Percentiles rank a stretch among this genome's conserved stretches.
phyloP scores from a whole-genome alignment of 2,329 filamentous ascomycete species.

The Trichoderma aggressivum region DNA sequence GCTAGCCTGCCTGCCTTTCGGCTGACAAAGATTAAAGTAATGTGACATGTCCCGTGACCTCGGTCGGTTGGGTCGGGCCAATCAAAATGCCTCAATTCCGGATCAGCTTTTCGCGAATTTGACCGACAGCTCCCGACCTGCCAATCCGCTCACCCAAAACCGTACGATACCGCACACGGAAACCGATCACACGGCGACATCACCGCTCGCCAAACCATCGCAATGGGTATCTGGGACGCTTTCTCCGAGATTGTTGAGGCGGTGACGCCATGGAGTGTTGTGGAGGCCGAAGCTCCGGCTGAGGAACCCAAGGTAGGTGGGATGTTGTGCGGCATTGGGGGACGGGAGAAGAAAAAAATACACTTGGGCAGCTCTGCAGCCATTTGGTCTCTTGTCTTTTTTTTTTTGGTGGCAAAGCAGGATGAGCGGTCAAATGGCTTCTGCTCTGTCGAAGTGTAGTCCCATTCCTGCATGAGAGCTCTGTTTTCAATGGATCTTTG shows the following conservation, averaged over 20 bases:
- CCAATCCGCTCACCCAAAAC: constrained; percentile 31
- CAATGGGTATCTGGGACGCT: constrained; percentile 66
- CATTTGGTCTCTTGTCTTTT: background rate
- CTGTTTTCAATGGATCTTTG: background rate
- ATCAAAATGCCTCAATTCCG: constrained; percentile 50
- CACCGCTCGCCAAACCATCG: constrained; percentile 35
- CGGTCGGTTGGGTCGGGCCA: constrained; percentile 33
- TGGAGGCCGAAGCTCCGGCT: constrained; percentile 65
- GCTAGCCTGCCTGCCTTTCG: background rate
- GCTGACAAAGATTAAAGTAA: constrained; percentile 19
- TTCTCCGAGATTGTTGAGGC: constrained; percentile 63
- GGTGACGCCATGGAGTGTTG: constrained; percentile 61
- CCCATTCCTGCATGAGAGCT: background rate
- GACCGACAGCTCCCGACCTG: constrained; percentile 42
- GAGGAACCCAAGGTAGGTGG: constrained; percentile 56
- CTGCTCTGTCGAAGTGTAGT: background rate
- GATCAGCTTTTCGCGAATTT: constrained; percentile 43
- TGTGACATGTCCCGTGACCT: constrained; percentile 26
- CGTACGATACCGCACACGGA: constrained; percentile 34
- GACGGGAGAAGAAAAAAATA: background rate
- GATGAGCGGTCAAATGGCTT: background rate
- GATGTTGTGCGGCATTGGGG: background rate
- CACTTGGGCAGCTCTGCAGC: constrained; percentile 14
- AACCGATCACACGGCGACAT: constrained; percentile 40
- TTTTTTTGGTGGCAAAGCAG: background rate